Conservation (phyloP, 352 stramenopile genomes). For the Pythium apleroticum region DNA sequence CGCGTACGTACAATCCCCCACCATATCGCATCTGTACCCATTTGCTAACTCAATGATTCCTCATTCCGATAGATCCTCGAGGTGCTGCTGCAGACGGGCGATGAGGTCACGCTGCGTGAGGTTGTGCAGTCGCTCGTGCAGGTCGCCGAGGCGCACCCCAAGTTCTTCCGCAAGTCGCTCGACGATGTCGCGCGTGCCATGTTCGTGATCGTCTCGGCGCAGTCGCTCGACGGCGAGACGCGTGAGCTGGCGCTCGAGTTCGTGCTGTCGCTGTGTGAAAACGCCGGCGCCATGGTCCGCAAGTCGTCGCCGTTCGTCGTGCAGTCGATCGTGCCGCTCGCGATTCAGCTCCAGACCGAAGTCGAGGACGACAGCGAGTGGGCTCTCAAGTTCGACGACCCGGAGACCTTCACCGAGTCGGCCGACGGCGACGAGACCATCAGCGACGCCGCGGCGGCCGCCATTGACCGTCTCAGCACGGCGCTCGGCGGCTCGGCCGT, state of each 20-base stretch:
- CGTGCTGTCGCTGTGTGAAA: constrained; percentile 75
- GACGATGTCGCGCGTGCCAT: constrained; percentile 76
- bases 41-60: constrained; percentile 4
- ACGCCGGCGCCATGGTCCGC: constrained; percentile 79
- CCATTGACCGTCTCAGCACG: constrained; percentile 76
- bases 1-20: constrained; percentile 32
- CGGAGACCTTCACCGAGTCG: constrained; percentile 69
- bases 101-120: constrained; percentile 71
- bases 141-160: constrained; percentile 75
- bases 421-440: constrained; percentile 63
- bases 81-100: constrained; percentile 46
- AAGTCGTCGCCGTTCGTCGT: constrained; percentile 64
- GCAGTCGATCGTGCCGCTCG: constrained; percentile 63
- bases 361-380: constrained; percentile 75
- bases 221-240: constrained; percentile 67
- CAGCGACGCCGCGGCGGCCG: constrained; percentile 68
- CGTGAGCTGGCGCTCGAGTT: constrained; percentile 83
- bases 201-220: constrained; percentile 71
- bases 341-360: constrained; percentile 81
- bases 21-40: constrained; percentile 12
- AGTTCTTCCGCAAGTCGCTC: constrained; percentile 75
- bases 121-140: constrained; percentile 73
- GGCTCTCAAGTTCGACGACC: constrained; percentile 77
- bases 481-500: constrained; percentile 72
- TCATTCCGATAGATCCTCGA: constrained; percentile 56